Conservation (phyloP, 495 filamentous ascomycete genomes). For the Zalerion maritima region DNA sequence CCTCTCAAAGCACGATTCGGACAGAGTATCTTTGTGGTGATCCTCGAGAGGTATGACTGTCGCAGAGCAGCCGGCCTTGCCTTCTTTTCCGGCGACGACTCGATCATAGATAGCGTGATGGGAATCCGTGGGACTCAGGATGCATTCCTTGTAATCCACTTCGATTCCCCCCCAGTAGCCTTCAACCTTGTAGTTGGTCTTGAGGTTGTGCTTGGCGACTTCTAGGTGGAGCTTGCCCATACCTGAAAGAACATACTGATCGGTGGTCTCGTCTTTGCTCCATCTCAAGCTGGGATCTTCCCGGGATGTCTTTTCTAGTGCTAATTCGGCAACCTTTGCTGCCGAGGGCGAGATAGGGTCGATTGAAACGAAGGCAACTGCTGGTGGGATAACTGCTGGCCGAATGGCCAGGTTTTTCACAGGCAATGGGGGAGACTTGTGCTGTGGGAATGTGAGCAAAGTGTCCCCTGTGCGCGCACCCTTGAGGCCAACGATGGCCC, state of each 20-base stretch:
- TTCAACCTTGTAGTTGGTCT: constrained; percentile 79
- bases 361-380: constrained; percentile 88
- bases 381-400: constrained; percentile 78
- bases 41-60: constrained; percentile 44
- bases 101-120: constrained; percentile 56
- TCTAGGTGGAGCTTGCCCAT: constrained; percentile 99
- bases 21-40: constrained; percentile 20
- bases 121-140: constrained; percentile 35
- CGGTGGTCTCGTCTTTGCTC: constrained; percentile 73
- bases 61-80: constrained; percentile 62
- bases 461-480: constrained; percentile 87
- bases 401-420: constrained; percentile 42
- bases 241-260: constrained; percentile 81
- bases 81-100: constrained; percentile 62
- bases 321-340: constrained; percentile 62
- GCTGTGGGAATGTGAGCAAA: constrained; percentile 54
- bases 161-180: constrained; percentile 86
- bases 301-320: constrained; percentile 59
- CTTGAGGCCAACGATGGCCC: constrained; percentile 87
- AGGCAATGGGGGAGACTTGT: constrained; percentile 43
- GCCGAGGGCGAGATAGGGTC: constrained; percentile 70
- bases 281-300: constrained; percentile 93
- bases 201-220: constrained; percentile 75
- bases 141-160: constrained; percentile 82
- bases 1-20: constrained; percentile 20